Percentiles rank a stretch among this genome's conserved stretches.
phyloP scores from a whole-genome alignment of 108 stramenopile species.

The Chaetoceros muelleri region DNA sequence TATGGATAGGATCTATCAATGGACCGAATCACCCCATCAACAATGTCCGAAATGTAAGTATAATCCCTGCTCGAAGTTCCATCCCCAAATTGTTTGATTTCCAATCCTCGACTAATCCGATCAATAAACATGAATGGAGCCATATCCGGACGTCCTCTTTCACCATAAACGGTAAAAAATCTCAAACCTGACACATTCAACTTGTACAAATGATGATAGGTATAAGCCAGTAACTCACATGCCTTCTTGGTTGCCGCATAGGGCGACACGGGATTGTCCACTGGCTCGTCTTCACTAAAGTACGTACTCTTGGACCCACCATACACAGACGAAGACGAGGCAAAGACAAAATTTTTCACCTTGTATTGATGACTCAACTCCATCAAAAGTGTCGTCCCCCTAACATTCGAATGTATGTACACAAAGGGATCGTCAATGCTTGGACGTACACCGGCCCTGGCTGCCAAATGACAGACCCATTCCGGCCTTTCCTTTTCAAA shows the following conservation, averaged over 20 bases:
- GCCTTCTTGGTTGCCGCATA: slow-evolving; percentile 98
- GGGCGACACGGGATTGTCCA: slow-evolving; percentile 92
- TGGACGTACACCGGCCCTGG: slow-evolving; percentile 85
- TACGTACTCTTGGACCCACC: slow-evolving; percentile 85
- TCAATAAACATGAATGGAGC: slow-evolving; percentile 97
- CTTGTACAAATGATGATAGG: slow-evolving; percentile 92
- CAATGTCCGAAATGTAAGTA: slow-evolving; percentile 98
- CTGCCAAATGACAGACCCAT: slow-evolving; percentile 97
- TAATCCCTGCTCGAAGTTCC: slow-evolving; percentile 90
- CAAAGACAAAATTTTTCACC: slow-evolving; percentile 95
- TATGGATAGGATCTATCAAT: slow-evolving; percentile 91
- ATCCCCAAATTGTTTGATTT: slow-evolving; percentile 97
- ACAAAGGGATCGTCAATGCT: slow-evolving; percentile 96
- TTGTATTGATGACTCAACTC: slow-evolving; percentile 72
- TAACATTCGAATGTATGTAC: slow-evolving; percentile 95
- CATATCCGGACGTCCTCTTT: slow-evolving; percentile 94
- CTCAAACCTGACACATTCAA: slow-evolving; percentile 89
- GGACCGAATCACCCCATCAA: slow-evolving; percentile 91
- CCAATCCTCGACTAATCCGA: slow-evolving; percentile 81
- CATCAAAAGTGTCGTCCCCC: slow-evolving; percentile 92
- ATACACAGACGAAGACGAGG: slow-evolving; percentile 89
- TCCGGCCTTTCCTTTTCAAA: slow-evolving; percentile 68
- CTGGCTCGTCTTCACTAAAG: slow-evolving; percentile 90
- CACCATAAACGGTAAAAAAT: slow-evolving; percentile 98
- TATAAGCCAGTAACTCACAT: slow-evolving; percentile 95